Conservation (phyloP, 2,329 filamentous ascomycete genomes). For the Coniochaeta sp. region DNA sequence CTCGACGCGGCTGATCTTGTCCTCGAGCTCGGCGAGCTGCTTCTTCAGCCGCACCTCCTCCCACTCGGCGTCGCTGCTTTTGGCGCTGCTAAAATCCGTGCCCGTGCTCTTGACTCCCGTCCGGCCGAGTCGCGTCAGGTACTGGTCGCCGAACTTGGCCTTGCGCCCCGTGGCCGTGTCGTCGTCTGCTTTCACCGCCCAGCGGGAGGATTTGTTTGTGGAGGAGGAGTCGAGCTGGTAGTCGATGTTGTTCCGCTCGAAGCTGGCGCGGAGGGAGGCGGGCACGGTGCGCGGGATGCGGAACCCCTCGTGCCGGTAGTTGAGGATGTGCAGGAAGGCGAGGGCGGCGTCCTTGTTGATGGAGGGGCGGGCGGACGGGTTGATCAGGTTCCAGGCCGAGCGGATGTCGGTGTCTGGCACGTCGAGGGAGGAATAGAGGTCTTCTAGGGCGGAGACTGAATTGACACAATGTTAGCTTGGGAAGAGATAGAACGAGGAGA, state of each 20-base stretch:
- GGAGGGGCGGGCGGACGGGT: conserved; percentile 72
- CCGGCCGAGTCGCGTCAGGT: conserved; percentile 83
- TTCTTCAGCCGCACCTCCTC: conserved; percentile 94
- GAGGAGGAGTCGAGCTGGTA: conserved; percentile 81
- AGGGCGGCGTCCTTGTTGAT: conserved; percentile 95
- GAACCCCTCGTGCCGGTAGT: conserved; percentile 90
- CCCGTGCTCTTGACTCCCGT: conserved; percentile 74
- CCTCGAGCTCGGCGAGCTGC: conserved; percentile 81
- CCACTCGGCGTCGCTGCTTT: conserved; percentile 82
- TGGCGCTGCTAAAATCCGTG: conserved; percentile 74
- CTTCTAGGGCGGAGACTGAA: conserved; percentile 68
- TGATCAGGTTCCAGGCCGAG: conserved; percentile 95
- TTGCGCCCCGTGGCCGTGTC: conserved; percentile 81
- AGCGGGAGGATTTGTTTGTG: conserved; percentile 59
- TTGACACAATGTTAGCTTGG: neutral
- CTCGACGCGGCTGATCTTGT: conserved; percentile 80
- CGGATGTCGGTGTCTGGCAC: conserved; percentile 73
- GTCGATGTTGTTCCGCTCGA: conserved; percentile 94
- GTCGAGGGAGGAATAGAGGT: conserved; percentile 76
- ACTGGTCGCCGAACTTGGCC: conserved; percentile 95
- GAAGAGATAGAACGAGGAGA: neutral
- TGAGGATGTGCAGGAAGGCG: conserved; percentile 93
- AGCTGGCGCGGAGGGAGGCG: conserved; percentile 80
- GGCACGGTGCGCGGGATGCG: conserved; percentile 89
- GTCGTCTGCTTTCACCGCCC: conserved; percentile 74